Percentiles rank a stretch among this genome's conserved stretches.
Conservation (phyloP, 257 asterid genomes). For the Gynochthodes officinalis region DNA sequence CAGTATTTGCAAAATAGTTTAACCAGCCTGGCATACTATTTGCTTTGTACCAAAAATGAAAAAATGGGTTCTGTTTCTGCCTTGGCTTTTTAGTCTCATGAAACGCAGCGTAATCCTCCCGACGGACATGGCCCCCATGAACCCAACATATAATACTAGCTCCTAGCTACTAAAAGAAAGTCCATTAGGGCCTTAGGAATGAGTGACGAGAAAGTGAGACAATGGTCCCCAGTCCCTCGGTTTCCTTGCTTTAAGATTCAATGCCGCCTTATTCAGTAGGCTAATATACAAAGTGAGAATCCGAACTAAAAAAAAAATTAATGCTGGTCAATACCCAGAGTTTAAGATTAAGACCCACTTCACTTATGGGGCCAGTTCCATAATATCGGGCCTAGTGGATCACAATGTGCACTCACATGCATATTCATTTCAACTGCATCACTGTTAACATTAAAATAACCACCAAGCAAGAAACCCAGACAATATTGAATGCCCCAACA, state of each 20-base stretch:
- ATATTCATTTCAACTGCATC: conserved; percentile 44
- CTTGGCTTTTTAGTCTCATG: neutral
- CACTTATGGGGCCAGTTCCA: conserved; percentile 51
- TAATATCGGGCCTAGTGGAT: conserved; percentile 43
- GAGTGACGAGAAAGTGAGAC: conserved; percentile 7
- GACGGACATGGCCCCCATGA: neutral
- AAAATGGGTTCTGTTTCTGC: neutral
- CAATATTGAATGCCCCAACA: conserved; percentile 15
- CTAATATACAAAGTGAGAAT: conserved; percentile 40
- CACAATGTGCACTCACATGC: conserved; percentile 60
- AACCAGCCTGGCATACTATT: conserved; percentile 10
- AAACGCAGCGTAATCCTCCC: neutral
- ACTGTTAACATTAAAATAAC: conserved; percentile 37
- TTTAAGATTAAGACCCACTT: conserved; percentile 44
- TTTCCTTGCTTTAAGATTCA: conserved; percentile 19
- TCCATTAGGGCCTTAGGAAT: conserved; percentile 3
- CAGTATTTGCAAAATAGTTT: neutral
- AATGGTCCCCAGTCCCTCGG: conserved; percentile 18
- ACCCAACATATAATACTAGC: conserved; percentile 1
- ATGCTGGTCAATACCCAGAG: conserved; percentile 34
- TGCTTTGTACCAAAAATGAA: neutral
- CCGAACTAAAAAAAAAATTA: conserved; percentile 31
- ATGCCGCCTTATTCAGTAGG: conserved; percentile 21
- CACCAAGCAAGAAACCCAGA: conserved; percentile 22
- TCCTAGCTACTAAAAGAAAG: neutral